Evolutionary conservation across 106 monocot genomes (phyloP).

Genomic region (Dendrobium officinale): DNA sequence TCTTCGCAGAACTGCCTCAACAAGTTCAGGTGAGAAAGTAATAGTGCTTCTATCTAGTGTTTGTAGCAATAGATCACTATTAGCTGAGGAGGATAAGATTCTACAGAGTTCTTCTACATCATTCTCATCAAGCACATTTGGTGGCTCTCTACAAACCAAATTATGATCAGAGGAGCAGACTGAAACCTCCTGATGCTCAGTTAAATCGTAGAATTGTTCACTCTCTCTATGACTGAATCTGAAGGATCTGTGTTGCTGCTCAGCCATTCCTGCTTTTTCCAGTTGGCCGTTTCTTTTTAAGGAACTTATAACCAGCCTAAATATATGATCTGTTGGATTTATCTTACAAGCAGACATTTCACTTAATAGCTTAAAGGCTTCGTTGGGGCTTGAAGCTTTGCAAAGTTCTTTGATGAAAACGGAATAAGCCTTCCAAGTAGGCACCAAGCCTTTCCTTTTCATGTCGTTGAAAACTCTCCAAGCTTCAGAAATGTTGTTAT

Average conservation of each 20-base stretch:
- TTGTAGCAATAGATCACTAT: slow-evolving; percentile 34
- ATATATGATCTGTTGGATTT: too few relatives aligned
- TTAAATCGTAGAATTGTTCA: background rate
- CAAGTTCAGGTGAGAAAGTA: slow-evolving; percentile 55
- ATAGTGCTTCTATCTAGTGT: slow-evolving; percentile 33
- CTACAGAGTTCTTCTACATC: slow-evolving; percentile 40
- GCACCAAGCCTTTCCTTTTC: too few relatives aligned
- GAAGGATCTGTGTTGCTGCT: slow-evolving; percentile 28
- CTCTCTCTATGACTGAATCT: slow-evolving; percentile 16
- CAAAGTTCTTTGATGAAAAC: too few relatives aligned
- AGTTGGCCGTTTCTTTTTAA: slow-evolving; percentile 32
- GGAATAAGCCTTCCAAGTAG: too few relatives aligned
- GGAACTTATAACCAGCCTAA: too few relatives aligned
- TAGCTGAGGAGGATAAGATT: slow-evolving; percentile 42
- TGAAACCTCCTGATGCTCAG: slow-evolving; percentile 9
- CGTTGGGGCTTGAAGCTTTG: too few relatives aligned
- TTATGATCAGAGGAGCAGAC: background rate
- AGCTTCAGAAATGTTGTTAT: too few relatives aligned
- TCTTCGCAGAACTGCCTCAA: slow-evolving; percentile 33
- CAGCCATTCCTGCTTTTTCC: slow-evolving; percentile 29
- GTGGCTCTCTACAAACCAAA: background rate
- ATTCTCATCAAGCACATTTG: slow-evolving; percentile 11
- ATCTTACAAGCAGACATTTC: too few relatives aligned
- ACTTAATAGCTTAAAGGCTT: too few relatives aligned
- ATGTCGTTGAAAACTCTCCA: too few relatives aligned